Evolutionary conservation across 306 rosid genomes (phyloP), one percentile per base, ranked within the genome.

Genomic region (Adenanthera pavonina): DNA sequence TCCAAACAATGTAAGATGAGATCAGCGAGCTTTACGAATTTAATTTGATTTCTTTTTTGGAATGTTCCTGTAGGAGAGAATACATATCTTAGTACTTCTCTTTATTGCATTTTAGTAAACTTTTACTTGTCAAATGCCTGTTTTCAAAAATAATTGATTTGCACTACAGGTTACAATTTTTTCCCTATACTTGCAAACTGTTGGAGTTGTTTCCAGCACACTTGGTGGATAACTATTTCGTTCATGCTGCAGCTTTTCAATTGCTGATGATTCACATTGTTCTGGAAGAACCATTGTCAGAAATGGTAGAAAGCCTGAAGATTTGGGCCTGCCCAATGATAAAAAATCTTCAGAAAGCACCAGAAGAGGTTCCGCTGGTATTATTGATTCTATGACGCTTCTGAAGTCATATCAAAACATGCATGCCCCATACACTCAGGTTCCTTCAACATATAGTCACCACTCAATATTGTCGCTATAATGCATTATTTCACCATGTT

Each of bases 341-440:
- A 84, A 40, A 44, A 90, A 83, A 79, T 72, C 92, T 74, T 83
- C 91, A 80, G 90, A 86, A 69, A 51, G 74, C 69, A 74, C 69
- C 52, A 78, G 98, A 82, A 91, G 90, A 83, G 99, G 99, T 79
- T 93, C 99, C 51, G 94, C 93, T 82, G 93, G 96, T 72, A 82
- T 81, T 49, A 90, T 87, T 64, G 86, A 92, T 83, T 87, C 89
- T 77, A 85, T 90, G 91, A 90, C 87, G 93, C 99, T 95, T 85
- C 85, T 95, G 67, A 95, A 90, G 78, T 92, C 94, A 74, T 40
- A 81, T 84, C 97, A 92, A 79, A 92, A 86, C 84, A 89, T 95
- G 98, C 98, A 93, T 89, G 90, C 85, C 44, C 99, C 98, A 59
- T 95, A 84, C 81, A 95, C 96, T 14, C 99, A 93, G 99, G 99